Evolutionary conservation across 2,329 filamentous ascomycete species (phyloP), one percentile per base, ranked within the genome.

Genomic region (Aspergillus aculeatus): DNA sequence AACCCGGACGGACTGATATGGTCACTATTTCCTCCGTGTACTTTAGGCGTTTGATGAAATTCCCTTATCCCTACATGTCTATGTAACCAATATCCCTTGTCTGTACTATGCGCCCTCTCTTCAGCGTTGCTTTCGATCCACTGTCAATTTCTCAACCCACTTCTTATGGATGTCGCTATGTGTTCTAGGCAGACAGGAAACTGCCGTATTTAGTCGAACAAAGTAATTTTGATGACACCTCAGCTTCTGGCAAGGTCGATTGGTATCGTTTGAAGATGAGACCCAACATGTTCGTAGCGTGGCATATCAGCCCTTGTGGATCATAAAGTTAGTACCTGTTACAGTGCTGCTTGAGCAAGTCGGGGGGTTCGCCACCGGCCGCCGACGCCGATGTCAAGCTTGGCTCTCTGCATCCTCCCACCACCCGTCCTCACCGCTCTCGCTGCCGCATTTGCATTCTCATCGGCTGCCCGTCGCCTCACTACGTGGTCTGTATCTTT

Each of bases 221-320:
- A 59, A 56, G 58, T 61, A 62, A 62, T 68, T 59, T 60, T 64
- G 66, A 65, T 67, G 62, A 68, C 59, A 44, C 11, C 32, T 12
- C 12, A 19, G 16, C 3, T 16, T 44, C 16, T 12, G 38, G 38
- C 38, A 44, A 44, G 3, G 19, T 7, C 38, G 6, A 44, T 6
- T 44, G 2, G 14, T 19, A 7, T 19, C 10, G 6, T 44, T n/a
- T 23, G 23, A 23, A 23, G 23, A 23, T 23, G 23, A 3, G 23
- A 23, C 23, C 23, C 4, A 23, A 16, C 14, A 5, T 14, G 14
- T 44, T 44, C 7, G 9, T 41, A 26, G 31, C 31, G 50, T 52
- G 19, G 35, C 35, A 41, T 10, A 2, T 14, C 12, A n/a, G 35
- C 11, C 35, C n/a, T 5, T 19, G 16, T 44, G 14, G 6, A 35